Evolutionary conservation across 257 asterid genomes (phyloP).

Genomic region (Solanum verrucosum): DNA sequence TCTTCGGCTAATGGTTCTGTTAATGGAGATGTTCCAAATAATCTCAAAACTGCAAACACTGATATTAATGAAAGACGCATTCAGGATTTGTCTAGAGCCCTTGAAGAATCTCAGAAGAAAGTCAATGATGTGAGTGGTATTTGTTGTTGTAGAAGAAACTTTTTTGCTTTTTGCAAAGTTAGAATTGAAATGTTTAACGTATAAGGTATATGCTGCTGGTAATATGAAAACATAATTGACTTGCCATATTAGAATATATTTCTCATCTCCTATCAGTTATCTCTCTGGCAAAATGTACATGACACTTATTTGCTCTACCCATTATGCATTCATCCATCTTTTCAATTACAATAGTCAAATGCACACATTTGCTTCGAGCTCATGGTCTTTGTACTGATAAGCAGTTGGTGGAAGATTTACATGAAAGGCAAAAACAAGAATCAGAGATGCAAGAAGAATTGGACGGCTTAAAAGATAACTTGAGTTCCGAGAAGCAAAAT

Average conservation of each 20-base stretch:
- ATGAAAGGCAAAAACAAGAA: conserved; percentile 62
- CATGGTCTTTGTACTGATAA: conserved; percentile 8
- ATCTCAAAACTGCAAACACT: conserved; percentile 34
- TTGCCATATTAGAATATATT: not conserved
- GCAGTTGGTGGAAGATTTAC: conserved; percentile 73
- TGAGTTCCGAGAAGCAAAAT: conserved; percentile 67
- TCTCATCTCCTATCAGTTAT: not conserved
- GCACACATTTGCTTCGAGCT: not conserved
- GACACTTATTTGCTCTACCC: not conserved
- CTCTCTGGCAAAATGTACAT: not conserved
- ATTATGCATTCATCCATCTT: not conserved
- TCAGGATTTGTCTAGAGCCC: conserved; percentile 69
- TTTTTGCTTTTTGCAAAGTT: not conserved
- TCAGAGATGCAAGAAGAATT: conserved; percentile 50
- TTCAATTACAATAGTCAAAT: not conserved
- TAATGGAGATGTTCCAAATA: conserved; percentile 53
- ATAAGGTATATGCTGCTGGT: not conserved
- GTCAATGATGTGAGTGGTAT: conserved; percentile 53
- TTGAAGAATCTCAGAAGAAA: conserved; percentile 75
- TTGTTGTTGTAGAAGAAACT: not conserved
- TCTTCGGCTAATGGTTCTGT: conserved; percentile 66
- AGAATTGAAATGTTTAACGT: not conserved
- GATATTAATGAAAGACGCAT: conserved; percentile 68
- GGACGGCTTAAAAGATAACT: conserved; percentile 43
- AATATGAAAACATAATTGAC: not conserved